These are phyloP conservation scores for Aureobasidium musti DNA, from an alignment of 2,329 filamentous ascomycete genomes.

Conservation along the genomic window DNA sequence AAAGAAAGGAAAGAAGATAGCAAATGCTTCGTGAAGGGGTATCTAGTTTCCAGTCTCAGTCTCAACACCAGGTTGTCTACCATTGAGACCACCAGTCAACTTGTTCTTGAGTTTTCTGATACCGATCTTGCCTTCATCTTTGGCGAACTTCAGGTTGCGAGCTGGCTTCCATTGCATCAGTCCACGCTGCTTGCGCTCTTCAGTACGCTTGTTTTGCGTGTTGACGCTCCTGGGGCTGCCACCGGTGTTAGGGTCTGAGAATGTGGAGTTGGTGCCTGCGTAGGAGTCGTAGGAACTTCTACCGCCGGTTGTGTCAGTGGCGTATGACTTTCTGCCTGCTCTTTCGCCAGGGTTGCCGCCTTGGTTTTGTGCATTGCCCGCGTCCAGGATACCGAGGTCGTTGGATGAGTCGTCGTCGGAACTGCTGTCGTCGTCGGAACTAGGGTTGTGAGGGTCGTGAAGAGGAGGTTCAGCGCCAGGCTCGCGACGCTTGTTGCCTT, in stretches of 20 bases:
- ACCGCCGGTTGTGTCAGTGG: conserved; percentile 37
- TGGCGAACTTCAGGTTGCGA: conserved; percentile 81
- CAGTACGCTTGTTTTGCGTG: conserved; percentile 65
- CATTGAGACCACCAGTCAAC: conserved; percentile 69
- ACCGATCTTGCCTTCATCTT: conserved; percentile 81
- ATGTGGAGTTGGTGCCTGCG: conserved; percentile 29
- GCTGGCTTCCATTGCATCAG: conserved; percentile 95
- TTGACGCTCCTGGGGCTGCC: conserved; percentile 61
- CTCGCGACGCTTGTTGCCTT: conserved; percentile 58
- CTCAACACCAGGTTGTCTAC: conserved; percentile 84
- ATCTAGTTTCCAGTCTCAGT: conserved; percentile 50
- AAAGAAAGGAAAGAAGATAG: neutral
- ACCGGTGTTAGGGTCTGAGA: conserved; percentile 6
- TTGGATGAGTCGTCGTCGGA: conserved; percentile 46
- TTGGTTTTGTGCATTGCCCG: conserved; percentile 37
- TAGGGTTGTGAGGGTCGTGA: conserved; percentile 54
- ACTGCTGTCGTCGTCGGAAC: conserved; percentile 45
- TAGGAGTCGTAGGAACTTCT: conserved; percentile 35
- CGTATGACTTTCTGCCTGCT: conserved; percentile 39
- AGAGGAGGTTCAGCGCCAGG: conserved; percentile 56
- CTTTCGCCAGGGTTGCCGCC: conserved; percentile 14
- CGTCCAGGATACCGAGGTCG: conserved; percentile 64
- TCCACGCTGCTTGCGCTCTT: conserved; percentile 84
- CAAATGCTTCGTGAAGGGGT: neutral
- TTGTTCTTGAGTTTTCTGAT: conserved; percentile 74